phyloP scores from a whole-genome alignment of 495 filamentous ascomycete species.

The Daldinia decipiens region DNA sequence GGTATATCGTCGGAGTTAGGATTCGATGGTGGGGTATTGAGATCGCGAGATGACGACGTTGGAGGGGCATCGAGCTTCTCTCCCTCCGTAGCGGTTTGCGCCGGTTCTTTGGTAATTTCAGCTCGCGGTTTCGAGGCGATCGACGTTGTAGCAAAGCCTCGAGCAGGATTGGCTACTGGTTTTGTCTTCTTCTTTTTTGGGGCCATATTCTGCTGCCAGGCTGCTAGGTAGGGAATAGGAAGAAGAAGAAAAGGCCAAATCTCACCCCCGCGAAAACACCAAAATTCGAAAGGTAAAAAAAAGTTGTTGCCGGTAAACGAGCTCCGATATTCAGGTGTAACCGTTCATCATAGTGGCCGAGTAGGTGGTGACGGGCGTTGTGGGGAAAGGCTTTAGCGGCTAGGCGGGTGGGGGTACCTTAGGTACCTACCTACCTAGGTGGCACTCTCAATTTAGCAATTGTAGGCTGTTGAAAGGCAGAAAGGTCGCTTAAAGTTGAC shows the following conservation, averaged over 20 bases:
- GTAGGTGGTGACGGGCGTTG: constrained; percentile 12
- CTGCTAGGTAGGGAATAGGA: constrained; percentile 28
- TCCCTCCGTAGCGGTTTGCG: constrained; percentile 29
- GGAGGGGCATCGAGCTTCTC: constrained; percentile 45
- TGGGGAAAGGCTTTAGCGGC: constrained; percentile 33
- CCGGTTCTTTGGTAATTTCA: constrained; percentile 51
- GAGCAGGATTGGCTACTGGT: constrained; percentile 79
- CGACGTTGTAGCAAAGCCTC: constrained; percentile 93
- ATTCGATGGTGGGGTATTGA: constrained; percentile 49
- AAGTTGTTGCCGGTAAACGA: constrained; percentile 31
- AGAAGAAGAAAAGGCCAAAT: constrained; percentile 13
- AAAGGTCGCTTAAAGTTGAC: not conserved
- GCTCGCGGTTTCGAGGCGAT: constrained; percentile 76
- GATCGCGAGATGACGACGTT: constrained; percentile 45
- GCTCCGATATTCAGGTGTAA: constrained; percentile 22
- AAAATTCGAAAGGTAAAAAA: constrained; percentile 17
- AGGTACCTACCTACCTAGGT: too few relatives aligned
- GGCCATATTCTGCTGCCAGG: constrained; percentile 64
- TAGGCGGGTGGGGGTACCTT: constrained; percentile 17
- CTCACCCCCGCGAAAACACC: constrained; percentile 10
- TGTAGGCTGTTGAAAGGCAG: not conserved
- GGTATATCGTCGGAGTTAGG: constrained; percentile 45
- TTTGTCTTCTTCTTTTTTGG: constrained; percentile 90
- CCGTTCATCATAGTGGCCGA: constrained; percentile 1
- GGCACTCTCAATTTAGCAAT: not conserved